phyloP scores from a whole-genome alignment of 192 early-diverging fungal genomes.

The Gamsiella multidivaricata region DNA sequence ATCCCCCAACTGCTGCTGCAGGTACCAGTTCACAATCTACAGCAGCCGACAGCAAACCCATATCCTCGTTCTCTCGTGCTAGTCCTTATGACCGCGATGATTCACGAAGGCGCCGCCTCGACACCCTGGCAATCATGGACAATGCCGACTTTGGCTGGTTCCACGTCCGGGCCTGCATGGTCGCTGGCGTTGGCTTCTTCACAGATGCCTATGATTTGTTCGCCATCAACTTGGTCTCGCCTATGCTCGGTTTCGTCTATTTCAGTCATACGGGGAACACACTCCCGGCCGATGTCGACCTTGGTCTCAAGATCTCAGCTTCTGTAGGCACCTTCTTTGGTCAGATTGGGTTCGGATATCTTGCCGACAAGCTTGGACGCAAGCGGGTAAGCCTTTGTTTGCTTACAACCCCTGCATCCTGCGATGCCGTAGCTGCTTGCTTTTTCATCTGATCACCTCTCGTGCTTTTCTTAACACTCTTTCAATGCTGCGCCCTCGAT shows the following conservation, averaged over 20 bases:
- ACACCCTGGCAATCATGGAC: conserved; percentile 54
- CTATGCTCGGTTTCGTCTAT: conserved; percentile 84
- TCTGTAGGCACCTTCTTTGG: conserved; percentile 91
- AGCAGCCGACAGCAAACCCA: background rate
- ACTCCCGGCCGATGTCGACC: conserved; percentile 76
- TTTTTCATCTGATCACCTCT: background rate
- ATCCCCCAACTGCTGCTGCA: too few species aligned
- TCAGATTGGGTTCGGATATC: conserved; percentile 80
- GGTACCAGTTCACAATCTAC: background rate
- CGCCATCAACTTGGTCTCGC: conserved; percentile 87
- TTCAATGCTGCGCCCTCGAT: too few species aligned
- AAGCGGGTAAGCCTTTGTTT: conserved; percentile 61
- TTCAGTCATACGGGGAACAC: conserved; percentile 43
- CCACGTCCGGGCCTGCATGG: conserved; percentile 75
- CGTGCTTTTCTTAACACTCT: background rate
- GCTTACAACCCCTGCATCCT: too few species aligned
- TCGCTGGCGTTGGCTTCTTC: conserved; percentile 85
- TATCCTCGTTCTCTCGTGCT: conserved; percentile 22
- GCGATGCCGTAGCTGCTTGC: background rate
- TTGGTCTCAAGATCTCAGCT: conserved; percentile 84
- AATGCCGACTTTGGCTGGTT: conserved; percentile 80
- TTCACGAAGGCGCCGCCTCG: conserved; percentile 21
- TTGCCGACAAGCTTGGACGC: conserved; percentile 89
- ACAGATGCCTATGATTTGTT: conserved; percentile 96
- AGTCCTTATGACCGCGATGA: conserved; percentile 28